These are phyloP conservation scores for Stromatinia cepivora DNA, from an alignment of 2,329 filamentous ascomycete genomes.

Conservation along the genomic window DNA sequence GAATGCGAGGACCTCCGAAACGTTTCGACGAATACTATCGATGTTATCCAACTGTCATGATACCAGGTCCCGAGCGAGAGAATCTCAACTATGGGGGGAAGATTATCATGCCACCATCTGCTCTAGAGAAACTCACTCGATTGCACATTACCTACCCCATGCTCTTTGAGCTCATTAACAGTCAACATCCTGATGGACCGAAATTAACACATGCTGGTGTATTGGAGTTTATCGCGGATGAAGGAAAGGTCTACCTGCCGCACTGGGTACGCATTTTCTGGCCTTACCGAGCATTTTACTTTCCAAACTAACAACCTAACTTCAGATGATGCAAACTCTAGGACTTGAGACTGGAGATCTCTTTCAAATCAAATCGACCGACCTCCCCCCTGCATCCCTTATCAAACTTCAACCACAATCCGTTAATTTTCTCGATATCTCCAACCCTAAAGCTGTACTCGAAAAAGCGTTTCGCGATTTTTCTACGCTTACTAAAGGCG, in stretches of 20 bases:
- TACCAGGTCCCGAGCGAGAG: slow-evolving; percentile 83
- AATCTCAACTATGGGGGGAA: slow-evolving; percentile 96
- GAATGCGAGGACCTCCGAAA: slow-evolving; percentile 50
- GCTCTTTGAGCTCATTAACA: slow-evolving; percentile 94
- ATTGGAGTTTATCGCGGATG: slow-evolving; percentile 94
- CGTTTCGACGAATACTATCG: slow-evolving; percentile 99
- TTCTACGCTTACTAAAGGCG: slow-evolving; percentile 86
- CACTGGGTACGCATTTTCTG: slow-evolving; percentile 69
- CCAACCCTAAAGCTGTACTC: slow-evolving; percentile 93
- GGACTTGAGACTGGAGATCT: slow-evolving; percentile 89
- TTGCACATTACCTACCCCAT: slow-evolving; percentile 97
- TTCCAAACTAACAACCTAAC: slow-evolving; percentile 3
- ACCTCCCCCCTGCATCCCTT: slow-evolving; percentile 83
- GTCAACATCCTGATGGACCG: slow-evolving; percentile 60
- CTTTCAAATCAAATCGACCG: slow-evolving; percentile 91
- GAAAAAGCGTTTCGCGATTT: slow-evolving; percentile 97
- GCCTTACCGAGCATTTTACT: not conserved
- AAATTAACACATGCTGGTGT: slow-evolving; percentile 91
- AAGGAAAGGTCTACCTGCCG: slow-evolving; percentile 92
- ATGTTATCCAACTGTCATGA: slow-evolving; percentile 94
- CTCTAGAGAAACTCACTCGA: slow-evolving; percentile 92
- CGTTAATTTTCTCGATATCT: slow-evolving; percentile 91
- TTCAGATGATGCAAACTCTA: slow-evolving; percentile 89
- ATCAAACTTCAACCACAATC: slow-evolving; percentile 98
- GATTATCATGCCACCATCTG: slow-evolving; percentile 94